These are phyloP conservation scores for Thelonectria rubi DNA, from an alignment of 2,329 filamentous ascomycete species.

Conservation along the genomic window DNA sequence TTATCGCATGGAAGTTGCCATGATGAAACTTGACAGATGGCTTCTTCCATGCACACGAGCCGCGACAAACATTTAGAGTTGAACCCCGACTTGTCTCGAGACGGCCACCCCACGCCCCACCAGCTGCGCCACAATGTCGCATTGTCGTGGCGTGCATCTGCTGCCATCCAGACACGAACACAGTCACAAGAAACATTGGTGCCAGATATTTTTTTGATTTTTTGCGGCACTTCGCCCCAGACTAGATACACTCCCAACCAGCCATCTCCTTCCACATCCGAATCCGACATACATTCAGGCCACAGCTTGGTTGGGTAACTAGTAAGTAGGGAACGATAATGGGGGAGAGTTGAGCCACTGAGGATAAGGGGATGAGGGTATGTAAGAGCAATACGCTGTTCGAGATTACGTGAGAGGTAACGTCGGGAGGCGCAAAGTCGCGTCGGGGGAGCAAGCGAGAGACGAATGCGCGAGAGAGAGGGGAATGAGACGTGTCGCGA, in stretches of 20 bases:
- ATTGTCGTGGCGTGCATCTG: neutral
- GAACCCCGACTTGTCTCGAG: neutral
- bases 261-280: constrained; percentile 36
- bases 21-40: constrained; percentile 44
- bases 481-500: constrained; percentile 38
- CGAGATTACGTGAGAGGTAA: constrained; percentile 42
- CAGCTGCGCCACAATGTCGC: constrained; percentile 13
- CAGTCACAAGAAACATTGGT: neutral
- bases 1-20: constrained; percentile 33
- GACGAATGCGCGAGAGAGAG: constrained; percentile 38
- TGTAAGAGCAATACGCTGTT: constrained; percentile 42
- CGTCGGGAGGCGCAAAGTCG: constrained; percentile 36
- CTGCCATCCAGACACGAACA: neutral
- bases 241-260: constrained; percentile 38
- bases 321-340: constrained; percentile 30
- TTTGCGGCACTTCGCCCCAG: constrained; percentile 37
- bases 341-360: constrained; percentile 31
- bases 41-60: constrained; percentile 38
- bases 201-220: constrained; percentile 31
- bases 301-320: constrained; percentile 30
- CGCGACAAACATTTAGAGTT: neutral
- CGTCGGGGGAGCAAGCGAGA: constrained; percentile 36
- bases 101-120: constrained; percentile 16
- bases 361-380: constrained; percentile 38
- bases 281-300: constrained; percentile 24